Conservation (phyloP, 331 rosid genomes). For the Rosa hybrid region DNA sequence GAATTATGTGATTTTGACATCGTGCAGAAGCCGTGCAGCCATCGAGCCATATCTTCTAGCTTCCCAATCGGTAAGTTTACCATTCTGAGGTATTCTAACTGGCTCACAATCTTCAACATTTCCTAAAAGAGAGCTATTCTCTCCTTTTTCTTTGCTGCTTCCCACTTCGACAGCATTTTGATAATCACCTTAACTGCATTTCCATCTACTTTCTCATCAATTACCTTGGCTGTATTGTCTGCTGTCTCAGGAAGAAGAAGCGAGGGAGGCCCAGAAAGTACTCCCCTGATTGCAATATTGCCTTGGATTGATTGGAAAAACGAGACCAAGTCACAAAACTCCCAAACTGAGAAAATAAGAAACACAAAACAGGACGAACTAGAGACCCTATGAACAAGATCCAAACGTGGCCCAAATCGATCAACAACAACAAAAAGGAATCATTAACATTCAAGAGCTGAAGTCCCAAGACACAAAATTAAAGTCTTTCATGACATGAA, state of each 20-base stretch:
- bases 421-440: too few species aligned
- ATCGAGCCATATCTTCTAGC: slow-evolving; percentile 78
- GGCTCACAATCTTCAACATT: slow-evolving; percentile 36
- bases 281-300: too few species aligned
- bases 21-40: slow-evolving; percentile 83
- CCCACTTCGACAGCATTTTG: slow-evolving; percentile 40
- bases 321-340: too few species aligned
- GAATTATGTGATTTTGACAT: slow-evolving; percentile 59
- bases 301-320: too few species aligned
- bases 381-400: too few species aligned
- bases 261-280: too few species aligned
- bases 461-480: too few species aligned
- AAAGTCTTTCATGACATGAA: too few species aligned
- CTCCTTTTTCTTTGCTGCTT: slow-evolving; percentile 31
- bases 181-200: slow-evolving; percentile 19
- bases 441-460: too few species aligned
- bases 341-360: too few species aligned
- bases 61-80: slow-evolving; percentile 72
- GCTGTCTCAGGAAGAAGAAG: background rate
- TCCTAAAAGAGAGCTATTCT: slow-evolving; percentile 25
- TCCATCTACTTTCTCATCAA: background rate
- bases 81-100: slow-evolving; percentile 27
- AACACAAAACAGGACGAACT: too few species aligned
- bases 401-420: too few species aligned
- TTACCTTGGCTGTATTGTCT: background rate